Percentiles rank a stretch among this genome's conserved stretches.
These are phyloP conservation scores for Tylopilus sp. DNA, from an alignment of 1,284 basidiomycete species.

Conservation along the genomic window DNA sequence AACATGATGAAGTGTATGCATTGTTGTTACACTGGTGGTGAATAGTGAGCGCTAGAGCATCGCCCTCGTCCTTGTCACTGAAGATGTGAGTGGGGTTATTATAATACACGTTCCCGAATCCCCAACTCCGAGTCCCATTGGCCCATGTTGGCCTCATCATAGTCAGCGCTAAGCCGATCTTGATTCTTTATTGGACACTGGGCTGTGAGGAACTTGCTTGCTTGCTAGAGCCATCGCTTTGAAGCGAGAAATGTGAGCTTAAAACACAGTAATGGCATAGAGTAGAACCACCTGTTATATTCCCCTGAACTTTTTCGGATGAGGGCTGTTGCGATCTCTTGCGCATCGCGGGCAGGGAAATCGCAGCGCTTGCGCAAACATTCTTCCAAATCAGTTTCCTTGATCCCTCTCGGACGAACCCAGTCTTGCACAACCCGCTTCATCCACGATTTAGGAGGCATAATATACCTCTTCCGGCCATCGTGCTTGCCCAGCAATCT, in stretches of 20 bases:
- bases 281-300: neutral
- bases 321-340: constrained; percentile 1
- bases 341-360: constrained; percentile 1
- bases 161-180: no score
- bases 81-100: no score
- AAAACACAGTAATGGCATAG: neutral
- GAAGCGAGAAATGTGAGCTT: neutral
- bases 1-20: no score
- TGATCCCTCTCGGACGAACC: neutral
- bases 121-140: no score
- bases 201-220: no score
- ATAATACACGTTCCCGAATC: no score
- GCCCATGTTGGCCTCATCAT: no score
- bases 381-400: neutral
- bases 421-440: constrained; percentile 1
- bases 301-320: no score
- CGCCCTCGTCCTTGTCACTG: no score
- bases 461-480: constrained; percentile 14
- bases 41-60: no score
- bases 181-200: no score
- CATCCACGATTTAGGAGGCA: constrained; percentile 20
- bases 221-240: neutral
- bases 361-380: constrained; percentile 1
- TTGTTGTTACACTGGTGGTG: no score
- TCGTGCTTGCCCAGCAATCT: constrained; percentile 13